phyloP scores from a whole-genome alignment of 805 yeast species.

The Teunomyces pallodes region DNA sequence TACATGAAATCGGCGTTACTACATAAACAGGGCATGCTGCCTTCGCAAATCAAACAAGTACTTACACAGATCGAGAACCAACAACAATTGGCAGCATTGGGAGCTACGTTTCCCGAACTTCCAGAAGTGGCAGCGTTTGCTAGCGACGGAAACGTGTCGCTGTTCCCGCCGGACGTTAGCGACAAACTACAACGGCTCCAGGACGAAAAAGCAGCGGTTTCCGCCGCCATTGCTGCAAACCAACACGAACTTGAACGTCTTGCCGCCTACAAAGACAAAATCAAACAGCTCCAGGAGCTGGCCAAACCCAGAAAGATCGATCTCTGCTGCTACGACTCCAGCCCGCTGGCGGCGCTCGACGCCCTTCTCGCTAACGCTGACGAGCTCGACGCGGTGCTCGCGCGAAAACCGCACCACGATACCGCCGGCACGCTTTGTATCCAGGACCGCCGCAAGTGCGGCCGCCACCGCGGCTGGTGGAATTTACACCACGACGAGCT shows the following conservation, averaged over 20 bases:
- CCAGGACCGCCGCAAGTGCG: conserved; percentile 54
- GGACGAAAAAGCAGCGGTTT: conserved; percentile 13
- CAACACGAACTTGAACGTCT: not conserved
- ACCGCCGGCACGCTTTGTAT: conserved; percentile 39
- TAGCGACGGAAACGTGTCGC: conserved; percentile 11
- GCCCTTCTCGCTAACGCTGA: not conserved
- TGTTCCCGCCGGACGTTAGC: conserved; percentile 18
- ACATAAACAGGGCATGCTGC: conserved; percentile 11
- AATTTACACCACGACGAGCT: conserved; percentile 34
- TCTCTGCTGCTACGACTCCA: conserved; percentile 52
- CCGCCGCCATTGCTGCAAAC: conserved; percentile 8
- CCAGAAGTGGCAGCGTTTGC: conserved; percentile 26
- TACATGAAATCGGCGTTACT: conserved; percentile 36
- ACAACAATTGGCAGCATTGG: conserved; percentile 23
- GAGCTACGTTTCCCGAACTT: conserved; percentile 43
- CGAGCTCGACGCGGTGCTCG: conserved; percentile 3
- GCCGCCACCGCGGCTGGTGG: conserved; percentile 53
- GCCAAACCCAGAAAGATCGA: conserved; percentile 31
- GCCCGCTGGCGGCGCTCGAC: not conserved
- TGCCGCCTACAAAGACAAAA: conserved; percentile 5
- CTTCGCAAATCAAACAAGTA: conserved; percentile 21
- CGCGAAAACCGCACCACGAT: conserved; percentile 9
- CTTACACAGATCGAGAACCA: conserved; percentile 19
- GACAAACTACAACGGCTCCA: conserved; percentile 18
- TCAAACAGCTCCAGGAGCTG: conserved; percentile 14